These are phyloP conservation scores for Plenodomus lindquistii DNA, from an alignment of 2,329 filamentous ascomycete species.

Conservation along the genomic window DNA sequence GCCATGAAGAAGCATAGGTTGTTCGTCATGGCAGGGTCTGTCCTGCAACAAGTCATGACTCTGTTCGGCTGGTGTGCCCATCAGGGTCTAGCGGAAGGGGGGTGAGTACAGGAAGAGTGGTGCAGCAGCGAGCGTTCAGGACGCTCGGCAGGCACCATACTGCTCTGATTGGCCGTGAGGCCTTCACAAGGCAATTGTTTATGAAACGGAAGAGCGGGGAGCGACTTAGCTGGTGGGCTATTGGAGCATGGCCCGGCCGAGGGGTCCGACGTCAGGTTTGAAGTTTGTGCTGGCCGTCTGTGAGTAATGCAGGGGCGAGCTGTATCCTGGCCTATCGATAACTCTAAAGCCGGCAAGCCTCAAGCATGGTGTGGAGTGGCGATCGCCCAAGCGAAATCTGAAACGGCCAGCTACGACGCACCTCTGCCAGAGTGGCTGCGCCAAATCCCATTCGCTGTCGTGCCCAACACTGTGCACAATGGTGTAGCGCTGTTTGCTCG, in stretches of 20 bases:
- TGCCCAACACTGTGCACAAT: conserved; percentile 18
- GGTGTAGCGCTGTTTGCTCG: conserved; percentile 9
- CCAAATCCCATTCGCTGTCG: conserved; percentile 18
- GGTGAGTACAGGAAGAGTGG: conserved; percentile 20
- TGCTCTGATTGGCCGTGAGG: conserved; percentile 25
- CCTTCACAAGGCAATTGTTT: conserved; percentile 29
- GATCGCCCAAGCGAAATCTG: conserved; percentile 26
- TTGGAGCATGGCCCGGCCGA: conserved; percentile 19
- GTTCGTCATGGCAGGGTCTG: conserved; percentile 26
- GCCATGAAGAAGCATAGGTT: conserved; percentile 26
- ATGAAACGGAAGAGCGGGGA: conserved; percentile 34
- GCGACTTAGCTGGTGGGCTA: conserved; percentile 17
- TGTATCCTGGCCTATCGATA: conserved; percentile 32
- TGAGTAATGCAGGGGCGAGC: conserved; percentile 19
- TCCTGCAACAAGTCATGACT: conserved; percentile 28
- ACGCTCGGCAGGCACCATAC: conserved; percentile 31
- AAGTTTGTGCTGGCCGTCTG: conserved; percentile 16
- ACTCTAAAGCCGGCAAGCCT: conserved; percentile 4
- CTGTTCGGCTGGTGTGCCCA: conserved; percentile 25
- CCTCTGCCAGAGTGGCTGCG: conserved; percentile 9
- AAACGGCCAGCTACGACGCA: conserved; percentile 24
- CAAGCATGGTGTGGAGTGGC: conserved; percentile 17
- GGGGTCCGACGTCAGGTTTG: conserved; percentile 24
- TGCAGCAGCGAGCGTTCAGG: conserved; percentile 21
- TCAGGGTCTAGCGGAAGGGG: conserved; percentile 29